Conservation (phyloP, 768 basidiomycete species). For the Cystobasidium onofrii region DNA sequence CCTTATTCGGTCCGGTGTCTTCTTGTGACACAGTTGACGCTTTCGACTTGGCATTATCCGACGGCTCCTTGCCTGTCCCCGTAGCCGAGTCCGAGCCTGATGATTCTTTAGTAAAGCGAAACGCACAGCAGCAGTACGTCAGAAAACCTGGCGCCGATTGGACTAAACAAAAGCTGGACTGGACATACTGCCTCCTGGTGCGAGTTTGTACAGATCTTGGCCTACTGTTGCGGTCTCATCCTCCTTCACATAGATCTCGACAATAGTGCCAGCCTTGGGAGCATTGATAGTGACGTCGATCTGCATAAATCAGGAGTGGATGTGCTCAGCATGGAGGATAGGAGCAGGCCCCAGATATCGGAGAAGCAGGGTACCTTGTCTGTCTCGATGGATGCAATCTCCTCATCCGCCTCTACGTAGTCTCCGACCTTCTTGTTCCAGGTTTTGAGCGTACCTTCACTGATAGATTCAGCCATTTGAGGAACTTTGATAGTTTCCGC, state of each 20-base stretch:
- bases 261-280: slow-evolving; percentile 74
- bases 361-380: no score
- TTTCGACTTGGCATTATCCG: slow-evolving; percentile 40
- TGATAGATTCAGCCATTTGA: slow-evolving; percentile 83
- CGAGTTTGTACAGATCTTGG: slow-evolving; percentile 85
- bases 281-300: slow-evolving; percentile 97
- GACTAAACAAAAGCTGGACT: neutral
- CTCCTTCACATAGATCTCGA: slow-evolving; percentile 75
- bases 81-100: slow-evolving; percentile 37
- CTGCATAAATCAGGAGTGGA: slow-evolving; percentile 47
- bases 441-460: slow-evolving; percentile 88
- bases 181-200: slow-evolving; percentile 55
- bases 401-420: slow-evolving; percentile 80
- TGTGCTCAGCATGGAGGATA: no score
- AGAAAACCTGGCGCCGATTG: no score
- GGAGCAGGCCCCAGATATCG: no score
- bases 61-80: slow-evolving; percentile 47
- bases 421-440: slow-evolving; percentile 94
- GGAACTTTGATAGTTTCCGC: slow-evolving; percentile 86
- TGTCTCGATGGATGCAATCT: slow-evolving; percentile 95
- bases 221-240: slow-evolving; percentile 92
- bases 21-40: slow-evolving; percentile 37
- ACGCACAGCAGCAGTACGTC: neutral
- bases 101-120: neutral
- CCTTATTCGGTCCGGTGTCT: slow-evolving; percentile 26